Conservation (phyloP, 345 rosid species). For the Hypericum perforatum region DNA sequence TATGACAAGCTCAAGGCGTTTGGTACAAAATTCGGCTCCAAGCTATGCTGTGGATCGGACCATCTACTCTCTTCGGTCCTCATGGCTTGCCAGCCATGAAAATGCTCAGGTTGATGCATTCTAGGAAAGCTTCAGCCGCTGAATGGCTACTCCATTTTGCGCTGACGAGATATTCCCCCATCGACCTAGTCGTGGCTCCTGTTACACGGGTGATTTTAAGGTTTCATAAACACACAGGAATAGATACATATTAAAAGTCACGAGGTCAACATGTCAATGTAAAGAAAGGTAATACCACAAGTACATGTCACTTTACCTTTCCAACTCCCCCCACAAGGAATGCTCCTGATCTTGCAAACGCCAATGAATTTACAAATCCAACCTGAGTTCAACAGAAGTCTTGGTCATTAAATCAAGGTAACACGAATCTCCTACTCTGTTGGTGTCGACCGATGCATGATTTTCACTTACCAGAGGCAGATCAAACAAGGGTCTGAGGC, state of each 20-base stretch:
- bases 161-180: conserved; percentile 62
- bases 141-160: conserved; percentile 72
- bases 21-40: no score
- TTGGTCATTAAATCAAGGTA: no score
- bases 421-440: no score
- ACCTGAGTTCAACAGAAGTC: conserved; percentile 33
- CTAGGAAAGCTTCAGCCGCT: conserved; percentile 46
- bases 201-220: conserved; percentile 11
- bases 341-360: conserved; percentile 78
- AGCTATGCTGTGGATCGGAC: no score
- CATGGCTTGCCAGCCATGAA: no score
- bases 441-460: neutral
- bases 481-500: conserved; percentile 40
- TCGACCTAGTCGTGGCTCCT: conserved; percentile 96
- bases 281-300: neutral
- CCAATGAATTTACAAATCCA: conserved; percentile 91
- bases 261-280: neutral
- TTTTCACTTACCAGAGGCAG: conserved; percentile 60
- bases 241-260: no score
- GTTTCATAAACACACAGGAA: neutral
- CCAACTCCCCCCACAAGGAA: conserved; percentile 90
- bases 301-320: conserved; percentile 32
- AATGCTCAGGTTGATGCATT: neutral
- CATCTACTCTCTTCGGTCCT: no score
- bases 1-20: no score